A percentile compares a stretch with the other conserved stretches of the same genome.
These are phyloP conservation scores for Hyparrhenia diplandra DNA, from an alignment of 176 grass and related monocot genomes.

Conservation along the genomic window DNA sequence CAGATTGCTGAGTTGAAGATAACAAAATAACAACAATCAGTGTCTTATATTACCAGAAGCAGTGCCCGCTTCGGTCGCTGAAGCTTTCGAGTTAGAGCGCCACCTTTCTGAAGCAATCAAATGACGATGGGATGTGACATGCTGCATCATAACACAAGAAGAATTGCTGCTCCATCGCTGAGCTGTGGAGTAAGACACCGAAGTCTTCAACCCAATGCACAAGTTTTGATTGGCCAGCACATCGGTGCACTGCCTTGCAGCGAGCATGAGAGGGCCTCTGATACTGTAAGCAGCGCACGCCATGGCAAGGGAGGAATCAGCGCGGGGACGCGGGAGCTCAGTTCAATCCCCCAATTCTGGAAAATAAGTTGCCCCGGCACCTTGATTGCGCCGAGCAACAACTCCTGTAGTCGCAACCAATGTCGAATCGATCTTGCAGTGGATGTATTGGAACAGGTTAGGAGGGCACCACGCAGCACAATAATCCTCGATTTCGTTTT, in stretches of 20 bases:
- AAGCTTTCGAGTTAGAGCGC: too few species aligned
- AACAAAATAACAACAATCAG: too few species aligned
- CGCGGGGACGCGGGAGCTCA: not conserved
- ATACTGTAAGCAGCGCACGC: constrained; percentile 35
- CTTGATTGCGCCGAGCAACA: too few species aligned
- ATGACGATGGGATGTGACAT: too few species aligned
- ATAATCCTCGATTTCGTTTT: not conserved
- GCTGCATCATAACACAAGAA: not conserved
- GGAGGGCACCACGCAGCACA: not conserved
- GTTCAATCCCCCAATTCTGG: not conserved
- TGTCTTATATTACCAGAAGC: too few species aligned
- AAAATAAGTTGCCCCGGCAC: too few species aligned
- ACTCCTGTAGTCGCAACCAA: too few species aligned
- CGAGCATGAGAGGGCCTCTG: constrained; percentile 22
- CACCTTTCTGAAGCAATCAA: too few species aligned
- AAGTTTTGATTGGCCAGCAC: not conserved
- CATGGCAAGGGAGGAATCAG: constrained; percentile 16
- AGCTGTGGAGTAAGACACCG: constrained; percentile 17
- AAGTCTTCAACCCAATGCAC: constrained; percentile 3
- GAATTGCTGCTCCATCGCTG: constrained; percentile 2
- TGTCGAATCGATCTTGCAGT: too few species aligned
- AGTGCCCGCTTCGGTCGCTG: too few species aligned
- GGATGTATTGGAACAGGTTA: not conserved
- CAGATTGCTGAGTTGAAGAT: too few species aligned
- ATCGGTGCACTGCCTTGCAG: not conserved